Evolutionary conservation across 2,329 filamentous ascomycete genomes (phyloP), one percentile per base, ranked within the genome.

Genomic region (Talaromyces sp.): DNA sequence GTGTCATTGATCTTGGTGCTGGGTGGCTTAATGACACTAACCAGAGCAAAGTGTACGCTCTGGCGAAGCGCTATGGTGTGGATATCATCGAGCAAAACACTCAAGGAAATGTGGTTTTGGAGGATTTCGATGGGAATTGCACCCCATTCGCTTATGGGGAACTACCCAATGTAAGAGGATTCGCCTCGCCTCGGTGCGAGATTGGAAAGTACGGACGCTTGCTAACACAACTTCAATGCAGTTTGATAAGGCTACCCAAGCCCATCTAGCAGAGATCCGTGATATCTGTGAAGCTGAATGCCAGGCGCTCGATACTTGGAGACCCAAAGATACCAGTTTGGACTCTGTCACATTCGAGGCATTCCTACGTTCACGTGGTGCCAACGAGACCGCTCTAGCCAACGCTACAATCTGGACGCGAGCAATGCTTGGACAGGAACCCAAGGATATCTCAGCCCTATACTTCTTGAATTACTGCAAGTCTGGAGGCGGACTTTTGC

Each of bases 11-110:
- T 19, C 61, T 84, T 0, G 83, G 83, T 2, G 83, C 81, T 0
- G 81, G 80, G 0, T 86, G 83, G 83, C 79, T 85, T 57, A 86
- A 86, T 56, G 79, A 84, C 47, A 77, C 70, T 1, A 81, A 76
- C 46, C 82, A 86, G 56, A 68, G 60, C 22, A 68, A 69, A 3
- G 75, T 84, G 44, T 77, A 67, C 56, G 69, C 63, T 0, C 63
- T 82, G 7, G 58, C 57, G 3, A 32, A 59, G 45, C 29, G 53
- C 4, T 53, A 30, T 42, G 72, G 73, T 0, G 59, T 78, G 0
- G 75, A 80, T 22, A 54, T 79, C 0, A 69, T 81, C 7, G 70
- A 74, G 60, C 82, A 85, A 60, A 79, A 79, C 30, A 77, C 75
- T 0, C 52, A 65, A 1, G 80, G 82, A 1, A 70, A 75, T 2